Percentiles rank a stretch among this genome's conserved stretches.
These are phyloP conservation scores for Candida boleticola DNA, from an alignment of 805 yeast species.

Conservation along the genomic window DNA sequence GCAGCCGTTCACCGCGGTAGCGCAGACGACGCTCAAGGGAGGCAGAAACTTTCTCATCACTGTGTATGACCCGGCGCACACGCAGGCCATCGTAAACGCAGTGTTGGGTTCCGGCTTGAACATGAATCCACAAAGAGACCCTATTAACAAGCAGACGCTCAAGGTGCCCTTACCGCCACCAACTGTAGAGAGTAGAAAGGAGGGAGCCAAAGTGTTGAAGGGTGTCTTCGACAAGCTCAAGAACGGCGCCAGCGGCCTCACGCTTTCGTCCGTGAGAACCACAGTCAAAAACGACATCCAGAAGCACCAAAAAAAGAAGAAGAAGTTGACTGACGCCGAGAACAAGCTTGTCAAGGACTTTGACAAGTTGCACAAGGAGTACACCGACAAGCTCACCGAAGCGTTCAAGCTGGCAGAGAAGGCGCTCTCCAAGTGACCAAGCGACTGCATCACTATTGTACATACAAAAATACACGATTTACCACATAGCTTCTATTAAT, in stretches of 20 bases:
- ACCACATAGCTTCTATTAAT: slow-evolving; percentile 1
- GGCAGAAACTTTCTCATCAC: slow-evolving; percentile 68
- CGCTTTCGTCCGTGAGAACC: slow-evolving; percentile 43
- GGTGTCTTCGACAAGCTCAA: slow-evolving; percentile 62
- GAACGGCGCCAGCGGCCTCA: slow-evolving; percentile 44
- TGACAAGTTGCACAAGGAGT: slow-evolving; percentile 69
- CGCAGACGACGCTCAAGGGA: slow-evolving; percentile 70
- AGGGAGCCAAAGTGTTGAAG: slow-evolving; percentile 59
- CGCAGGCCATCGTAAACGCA: slow-evolving; percentile 66
- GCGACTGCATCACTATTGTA: slow-evolving; percentile 7
- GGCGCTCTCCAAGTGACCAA: slow-evolving; percentile 34
- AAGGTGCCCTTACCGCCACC: slow-evolving; percentile 74
- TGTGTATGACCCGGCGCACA: slow-evolving; percentile 78
- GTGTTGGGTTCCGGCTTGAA: slow-evolving; percentile 68
- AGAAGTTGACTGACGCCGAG: slow-evolving; percentile 54
- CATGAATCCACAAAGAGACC: slow-evolving; percentile 77
- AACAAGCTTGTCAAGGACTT: slow-evolving; percentile 55
- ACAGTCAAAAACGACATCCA: slow-evolving; percentile 57
- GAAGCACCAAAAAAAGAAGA: slow-evolving; percentile 48
- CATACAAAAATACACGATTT: slow-evolving; percentile 1
- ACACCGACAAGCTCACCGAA: slow-evolving; percentile 54
- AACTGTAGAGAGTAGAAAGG: slow-evolving; percentile 63
- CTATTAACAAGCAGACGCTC: slow-evolving; percentile 68
- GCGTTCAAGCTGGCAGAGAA: slow-evolving; percentile 57
- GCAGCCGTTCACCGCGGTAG: slow-evolving; percentile 59